Evolutionary conservation across 192 early-diverging fungal genomes (phyloP), one percentile per base, ranked within the genome.

Genomic region (Linnemannia zychae): DNA sequence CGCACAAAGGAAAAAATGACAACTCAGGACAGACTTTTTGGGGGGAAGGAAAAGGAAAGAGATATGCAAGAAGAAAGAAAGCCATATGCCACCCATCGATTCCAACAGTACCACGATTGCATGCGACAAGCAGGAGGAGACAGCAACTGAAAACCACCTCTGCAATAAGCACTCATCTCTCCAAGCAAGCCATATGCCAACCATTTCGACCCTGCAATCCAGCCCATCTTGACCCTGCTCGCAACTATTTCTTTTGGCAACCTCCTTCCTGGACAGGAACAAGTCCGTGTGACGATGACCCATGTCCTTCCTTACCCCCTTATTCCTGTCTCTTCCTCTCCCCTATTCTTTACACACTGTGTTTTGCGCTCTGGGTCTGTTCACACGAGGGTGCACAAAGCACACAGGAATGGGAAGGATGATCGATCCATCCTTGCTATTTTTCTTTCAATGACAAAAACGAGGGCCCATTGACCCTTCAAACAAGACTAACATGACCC

Each of bases 361-460:
- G 22, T 53, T 47, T 57, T 63, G 28, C 57, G 57, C 57, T 63
- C 40, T 63, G 57, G 57, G 57, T 63, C 57, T 63, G 57, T 63
- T 31, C 57, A 28, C 57, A 63, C 57, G 57, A 63, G 57, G 57
- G 57, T 15, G 57, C 57, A 63, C 57, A 63, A 31, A 13, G 24
- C 57, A 63, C 57, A 63, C 12, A 63, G 57, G 57, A 63, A 63
- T 63, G 57, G 57, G 24, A 63, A 31, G 57, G 28, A 63, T 63
- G 28, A 63, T 63, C 57, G 24, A 31, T 63, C 57, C 57, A 4
- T 24, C 12, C 57, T 24, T 28, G 24, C 28, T 28, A n/a, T 31
- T 31, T 24, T 63, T 13, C 24, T 31, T n/a, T 9, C 52, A 57
- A 24, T 24, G 24, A 63, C 24, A 60, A 60, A 63, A 63, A 31